Evolutionary conservation across 371 early-diverging fungal species (phyloP), one percentile per base, ranked within the genome.

Genomic region (Mucor irregularis): DNA sequence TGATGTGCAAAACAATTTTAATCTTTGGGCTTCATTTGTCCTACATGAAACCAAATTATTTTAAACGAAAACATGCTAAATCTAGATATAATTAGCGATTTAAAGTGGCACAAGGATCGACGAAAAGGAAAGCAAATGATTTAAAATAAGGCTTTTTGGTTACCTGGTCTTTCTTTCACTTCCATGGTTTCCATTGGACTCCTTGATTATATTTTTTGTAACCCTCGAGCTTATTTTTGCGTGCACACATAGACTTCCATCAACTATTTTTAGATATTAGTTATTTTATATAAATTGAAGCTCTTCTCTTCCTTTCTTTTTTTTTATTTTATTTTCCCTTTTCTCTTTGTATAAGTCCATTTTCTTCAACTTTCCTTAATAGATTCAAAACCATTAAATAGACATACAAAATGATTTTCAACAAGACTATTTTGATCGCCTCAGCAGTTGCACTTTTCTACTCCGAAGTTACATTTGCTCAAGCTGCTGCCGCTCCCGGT

Each of bases 181-280:
- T 62, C 62, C 40, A 40, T 52, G 45, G 56, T 62, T 62, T 62
- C 62, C 16, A 62, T 55, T 46, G 14, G n/a, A 16, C 34, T 44
- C 53, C 44, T 43, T 42, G 33, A 19, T 43, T 21, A 5, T 26
- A 4, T 53, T 29, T 38, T 6, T 13, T 31, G 11, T 29, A 48
- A 33, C 34, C 48, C 48, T 33, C 34, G 34, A 48, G 47, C 14
- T 46, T 46, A 30, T 25, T 48, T 47, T 46, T 53, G 19, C 14
- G 10, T 53, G 25, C 30, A 29, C 29, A 47, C 48, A 53, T 30
- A 48, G 16, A 7, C 55, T 22, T 19, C 2, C 26, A 10, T 11
- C 17, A 25, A 48, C 26, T 38, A 49, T 40, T 24, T 40, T 40
- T 49, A 17, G 13, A 24, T 46, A 49, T 54, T 39, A 39, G 21